Evolutionary conservation across 164 flowering plant genomes (phyloP).

Genomic region (Chloranthus sessilifolius): DNA sequence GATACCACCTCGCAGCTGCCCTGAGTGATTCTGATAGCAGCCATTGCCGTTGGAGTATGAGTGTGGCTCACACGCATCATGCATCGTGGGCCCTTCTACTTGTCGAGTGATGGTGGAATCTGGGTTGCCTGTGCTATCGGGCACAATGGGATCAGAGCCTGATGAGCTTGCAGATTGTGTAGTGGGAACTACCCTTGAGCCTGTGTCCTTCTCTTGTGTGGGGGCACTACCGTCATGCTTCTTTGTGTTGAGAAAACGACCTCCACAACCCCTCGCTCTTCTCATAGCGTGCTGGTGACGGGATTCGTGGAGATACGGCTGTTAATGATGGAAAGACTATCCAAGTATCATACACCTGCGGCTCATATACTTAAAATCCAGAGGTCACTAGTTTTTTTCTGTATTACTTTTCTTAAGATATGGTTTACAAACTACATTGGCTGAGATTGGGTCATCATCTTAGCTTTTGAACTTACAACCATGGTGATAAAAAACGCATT

Average conservation of each 20-base stretch:
- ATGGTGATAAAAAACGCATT: too few relatives aligned
- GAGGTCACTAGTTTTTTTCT: too few relatives aligned
- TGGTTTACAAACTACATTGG: too few relatives aligned
- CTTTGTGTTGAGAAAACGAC: conserved; percentile 80
- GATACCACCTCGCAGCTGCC: conserved; percentile 51
- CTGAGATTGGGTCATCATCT: too few relatives aligned
- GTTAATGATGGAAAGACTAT: conserved; percentile 11
- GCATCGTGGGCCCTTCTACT: conserved; percentile 14
- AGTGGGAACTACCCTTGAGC: conserved; percentile 19
- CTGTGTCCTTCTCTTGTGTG: conserved; percentile 20
- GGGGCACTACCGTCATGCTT: conserved; percentile 30
- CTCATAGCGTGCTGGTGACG: conserved; percentile 91
- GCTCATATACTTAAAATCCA: too few relatives aligned
- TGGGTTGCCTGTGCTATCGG: conserved; percentile 25
- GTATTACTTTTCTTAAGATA: too few relatives aligned
- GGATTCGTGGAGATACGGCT: conserved; percentile 98
- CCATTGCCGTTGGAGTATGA: conserved; percentile 25
- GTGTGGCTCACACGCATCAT: conserved; percentile 11
- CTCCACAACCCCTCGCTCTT: conserved; percentile 81
- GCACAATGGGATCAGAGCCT: conserved; percentile 34
- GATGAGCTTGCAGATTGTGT: conserved; percentile 37
- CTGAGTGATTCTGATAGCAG: conserved; percentile 29
- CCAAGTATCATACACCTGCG: too few relatives aligned
- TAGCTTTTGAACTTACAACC: too few relatives aligned
- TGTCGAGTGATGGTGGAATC: conserved; percentile 27